Evolutionary conservation across 768 basidiomycete genomes (phyloP).

Genomic region (Cubamyces sp.): DNA sequence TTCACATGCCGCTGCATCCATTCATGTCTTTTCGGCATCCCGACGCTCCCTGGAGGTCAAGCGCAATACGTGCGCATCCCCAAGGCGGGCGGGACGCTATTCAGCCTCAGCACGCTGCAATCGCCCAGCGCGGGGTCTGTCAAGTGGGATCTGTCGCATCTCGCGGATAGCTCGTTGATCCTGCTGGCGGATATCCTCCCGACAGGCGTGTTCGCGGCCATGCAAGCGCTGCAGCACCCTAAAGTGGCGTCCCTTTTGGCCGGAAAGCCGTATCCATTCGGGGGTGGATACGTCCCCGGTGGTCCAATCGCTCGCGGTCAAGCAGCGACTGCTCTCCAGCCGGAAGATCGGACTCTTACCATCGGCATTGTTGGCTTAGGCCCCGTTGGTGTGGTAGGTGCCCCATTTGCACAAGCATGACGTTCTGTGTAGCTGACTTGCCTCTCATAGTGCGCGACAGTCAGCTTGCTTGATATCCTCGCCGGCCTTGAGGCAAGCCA

Average conservation of each 20-base stretch:
- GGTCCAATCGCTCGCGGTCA: conserved; percentile 1
- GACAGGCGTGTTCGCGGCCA: conserved; percentile 76
- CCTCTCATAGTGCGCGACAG: conserved; percentile 52
- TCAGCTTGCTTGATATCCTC: conserved; percentile 67
- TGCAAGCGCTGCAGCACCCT: conserved; percentile 73
- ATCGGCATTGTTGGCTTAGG: conserved; percentile 77
- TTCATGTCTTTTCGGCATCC: conserved; percentile 67
- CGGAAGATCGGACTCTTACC: conserved; percentile 56
- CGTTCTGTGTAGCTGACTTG: too few species aligned
- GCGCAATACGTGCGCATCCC: conserved; percentile 81
- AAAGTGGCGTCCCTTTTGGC: conserved; percentile 66
- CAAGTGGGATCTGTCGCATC: conserved; percentile 28
- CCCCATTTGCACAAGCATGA: too few species aligned
- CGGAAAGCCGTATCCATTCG: conserved; percentile 59
- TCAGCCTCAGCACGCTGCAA: conserved; percentile 49
- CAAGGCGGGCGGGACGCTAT: conserved; percentile 78
- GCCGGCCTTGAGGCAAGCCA: conserved; percentile 38
- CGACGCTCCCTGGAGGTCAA: conserved; percentile 70
- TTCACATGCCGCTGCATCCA: conserved; percentile 71
- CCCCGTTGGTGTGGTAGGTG: conserved; percentile 69
- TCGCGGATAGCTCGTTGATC: conserved; percentile 67
- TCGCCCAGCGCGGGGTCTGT: conserved; percentile 27
- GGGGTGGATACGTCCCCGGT: conserved; percentile 18
- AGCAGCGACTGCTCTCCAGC: conserved; percentile 36
- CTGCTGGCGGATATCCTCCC: conserved; percentile 80